These are phyloP conservation scores for Paramarasmius palmivorus DNA, from an alignment of 1,284 basidiomycete species.

Conservation along the genomic window DNA sequence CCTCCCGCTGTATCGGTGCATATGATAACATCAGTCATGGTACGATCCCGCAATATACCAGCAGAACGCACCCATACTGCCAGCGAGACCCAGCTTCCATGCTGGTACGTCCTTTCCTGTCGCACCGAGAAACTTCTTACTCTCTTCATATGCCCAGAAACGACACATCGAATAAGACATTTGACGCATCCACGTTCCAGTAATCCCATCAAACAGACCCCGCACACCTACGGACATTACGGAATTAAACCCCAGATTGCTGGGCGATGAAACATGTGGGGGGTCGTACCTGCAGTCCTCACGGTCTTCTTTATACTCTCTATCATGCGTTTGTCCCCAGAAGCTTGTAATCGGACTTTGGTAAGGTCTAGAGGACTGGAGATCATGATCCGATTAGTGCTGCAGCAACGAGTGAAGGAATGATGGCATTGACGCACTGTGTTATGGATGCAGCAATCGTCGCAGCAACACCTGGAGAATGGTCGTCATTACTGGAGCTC, in stretches of 20 bases:
- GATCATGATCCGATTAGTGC: background rate
- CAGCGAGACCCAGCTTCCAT: slow-evolving; percentile 81
- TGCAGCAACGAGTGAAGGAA: background rate
- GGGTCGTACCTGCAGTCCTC: slow-evolving; percentile 57
- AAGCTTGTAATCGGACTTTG: slow-evolving; percentile 85
- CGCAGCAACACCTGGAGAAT: slow-evolving; percentile 63
- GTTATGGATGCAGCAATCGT: slow-evolving; percentile 82
- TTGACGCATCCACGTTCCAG: slow-evolving; percentile 88
- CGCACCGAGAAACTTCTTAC: slow-evolving; percentile 79
- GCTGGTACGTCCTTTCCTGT: slow-evolving; percentile 62
- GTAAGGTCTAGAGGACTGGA: slow-evolving; percentile 79
- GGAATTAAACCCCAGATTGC: background rate
- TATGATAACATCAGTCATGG: background rate
- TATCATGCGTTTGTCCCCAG: slow-evolving; percentile 86
- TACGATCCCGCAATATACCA: background rate
- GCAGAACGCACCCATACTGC: slow-evolving; percentile 71
- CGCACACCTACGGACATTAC: slow-evolving; percentile 49
- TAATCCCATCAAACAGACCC: slow-evolving; percentile 85
- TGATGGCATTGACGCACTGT: slow-evolving; percentile 48
- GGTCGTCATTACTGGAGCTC: background rate
- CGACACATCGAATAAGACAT: slow-evolving; percentile 93
- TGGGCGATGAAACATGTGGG: background rate
- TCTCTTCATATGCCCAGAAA: slow-evolving; percentile 92
- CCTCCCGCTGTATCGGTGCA: slow-evolving; percentile 57
- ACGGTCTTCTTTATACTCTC: slow-evolving; percentile 77